These are phyloP conservation scores for Trametes meyenii DNA, from an alignment of 768 basidiomycete genomes.

Conservation along the genomic window DNA sequence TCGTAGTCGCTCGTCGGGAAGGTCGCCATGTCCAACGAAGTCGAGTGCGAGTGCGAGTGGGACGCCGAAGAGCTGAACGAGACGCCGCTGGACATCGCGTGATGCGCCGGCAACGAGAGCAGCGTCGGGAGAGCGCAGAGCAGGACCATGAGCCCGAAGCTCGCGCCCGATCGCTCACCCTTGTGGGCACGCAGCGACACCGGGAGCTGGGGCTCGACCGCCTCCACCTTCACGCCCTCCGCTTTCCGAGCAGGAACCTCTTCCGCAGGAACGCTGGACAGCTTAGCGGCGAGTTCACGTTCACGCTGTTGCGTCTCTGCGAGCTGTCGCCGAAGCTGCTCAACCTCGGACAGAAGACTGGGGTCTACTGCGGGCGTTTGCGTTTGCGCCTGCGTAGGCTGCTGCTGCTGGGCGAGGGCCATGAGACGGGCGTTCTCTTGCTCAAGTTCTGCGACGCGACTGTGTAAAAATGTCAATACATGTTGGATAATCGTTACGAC, in stretches of 20 bases:
- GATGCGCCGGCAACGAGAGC: conserved; percentile 64
- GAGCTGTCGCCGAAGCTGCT: conserved; percentile 66
- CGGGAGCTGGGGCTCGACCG: conserved; percentile 53
- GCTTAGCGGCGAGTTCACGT: conserved; percentile 63
- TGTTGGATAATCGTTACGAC: not conserved
- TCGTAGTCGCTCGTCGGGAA: conserved; percentile 44
- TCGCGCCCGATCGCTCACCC: conserved; percentile 63
- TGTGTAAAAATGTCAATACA: conserved; percentile 35
- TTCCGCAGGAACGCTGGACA: conserved; percentile 44
- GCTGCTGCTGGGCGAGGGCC: conserved; percentile 51
- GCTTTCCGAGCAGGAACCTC: conserved; percentile 29
- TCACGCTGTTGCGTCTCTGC: conserved; percentile 69
- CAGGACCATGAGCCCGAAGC: conserved; percentile 75
- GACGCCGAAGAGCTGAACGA: conserved; percentile 57
- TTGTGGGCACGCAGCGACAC: conserved; percentile 44
- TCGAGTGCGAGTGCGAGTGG: conserved; percentile 36
- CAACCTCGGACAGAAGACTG: conserved; percentile 59
- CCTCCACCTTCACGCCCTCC: conserved; percentile 56
- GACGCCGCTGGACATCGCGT: conserved; percentile 46
- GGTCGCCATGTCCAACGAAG: conserved; percentile 40
- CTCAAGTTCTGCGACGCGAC: conserved; percentile 83
- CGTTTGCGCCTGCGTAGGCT: conserved; percentile 5
- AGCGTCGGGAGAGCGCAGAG: conserved; percentile 78
- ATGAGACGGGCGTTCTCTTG: conserved; percentile 80
- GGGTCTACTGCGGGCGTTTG: conserved; percentile 30